Base-by-base conservation (phyloP, 345 rosid species). In the Salix dunnii region DNA sequence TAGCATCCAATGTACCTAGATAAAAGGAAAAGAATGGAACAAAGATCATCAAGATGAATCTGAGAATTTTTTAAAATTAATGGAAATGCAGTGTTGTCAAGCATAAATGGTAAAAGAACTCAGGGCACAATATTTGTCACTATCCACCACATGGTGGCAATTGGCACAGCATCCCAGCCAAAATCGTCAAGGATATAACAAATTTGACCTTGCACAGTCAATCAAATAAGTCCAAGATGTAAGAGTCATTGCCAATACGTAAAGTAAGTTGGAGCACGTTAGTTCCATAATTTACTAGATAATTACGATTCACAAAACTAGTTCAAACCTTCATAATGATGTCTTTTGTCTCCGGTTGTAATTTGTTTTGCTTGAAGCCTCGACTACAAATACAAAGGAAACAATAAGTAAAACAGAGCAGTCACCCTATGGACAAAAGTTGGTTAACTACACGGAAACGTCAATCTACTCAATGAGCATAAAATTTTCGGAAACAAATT, bases 321-420 rank as follows among this genome's bases (percentile, higher is more conserved):
- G 21, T 64, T 63, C 81, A 63, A 60, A 92, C 99, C 99, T 93
- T 86, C 84, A 79, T 96, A 93, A 14, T 89, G 91, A 61, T 89
- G 97, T 79, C 90, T 91, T 82, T 81, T 91, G 83, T 94, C 97
- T 75, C 85, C 92, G 30, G 89, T 82, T 72, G 81, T 80, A 67
- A 81, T 81, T 81, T 96, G 98, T 83, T 92, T 96, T 35, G 97
- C 97, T 90, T 96, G 98, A 82, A 96, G 97, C 78, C 99, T 84
- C 2, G 99, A 78, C 94, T 90, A 87, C 33, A 76, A 74, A 78
- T 46, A 68, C 55, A 73, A 80, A 18, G 16, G 49, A 75, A 27
- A 46, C 5, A 68, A 20, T 35, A 16, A 49, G 53, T 74, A 16
- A 77, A n/a, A 30, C 21, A 42, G 25, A 64, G 14, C 46, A 28